phyloP scores from a whole-genome alignment of 306 rosid genomes.

The Albizia julibrissin region DNA sequence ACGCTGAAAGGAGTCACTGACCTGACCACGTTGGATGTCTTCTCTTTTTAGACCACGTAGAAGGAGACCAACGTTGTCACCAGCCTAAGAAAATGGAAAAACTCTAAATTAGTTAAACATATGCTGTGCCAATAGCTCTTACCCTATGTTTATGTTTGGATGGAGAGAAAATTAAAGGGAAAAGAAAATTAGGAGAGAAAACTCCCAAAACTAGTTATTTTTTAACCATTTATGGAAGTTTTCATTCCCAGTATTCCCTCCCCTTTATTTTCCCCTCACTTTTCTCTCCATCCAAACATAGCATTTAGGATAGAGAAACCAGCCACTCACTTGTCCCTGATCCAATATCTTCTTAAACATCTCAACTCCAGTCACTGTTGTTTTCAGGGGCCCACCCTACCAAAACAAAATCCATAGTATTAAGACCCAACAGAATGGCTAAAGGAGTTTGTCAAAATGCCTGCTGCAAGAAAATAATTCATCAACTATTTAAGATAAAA shows the following conservation, averaged over 20 bases:
- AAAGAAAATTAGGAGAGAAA: too few species aligned
- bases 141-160: too few species aligned
- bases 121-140: slow-evolving; percentile 14
- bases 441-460: background rate
- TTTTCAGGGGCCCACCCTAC: slow-evolving; percentile 82
- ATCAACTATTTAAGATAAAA: slow-evolving; percentile 25
- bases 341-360: slow-evolving; percentile 99
- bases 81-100: slow-evolving; percentile 63
- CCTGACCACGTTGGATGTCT: slow-evolving; percentile 98
- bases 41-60: slow-evolving; percentile 96
- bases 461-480: background rate
- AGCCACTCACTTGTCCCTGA: slow-evolving; percentile 82
- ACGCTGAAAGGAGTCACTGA: slow-evolving; percentile 37
- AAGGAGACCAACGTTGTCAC: slow-evolving; percentile 99
- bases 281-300: too few species aligned
- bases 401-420: slow-evolving; percentile 30
- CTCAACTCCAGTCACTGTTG: slow-evolving; percentile 97
- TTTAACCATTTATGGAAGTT: too few species aligned
- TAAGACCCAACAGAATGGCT: slow-evolving; percentile 24
- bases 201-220: too few species aligned
- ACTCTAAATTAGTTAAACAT: slow-evolving; percentile 26
- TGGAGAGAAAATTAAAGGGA: too few species aligned
- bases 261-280: too few species aligned
- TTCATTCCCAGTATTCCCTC: too few species aligned
- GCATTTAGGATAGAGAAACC: slow-evolving; percentile 9